Evolutionary conservation across 192 early-diverging fungal genomes (phyloP), one percentile per base, ranked within the genome.

Genomic region (Backusella morwellensis): DNA sequence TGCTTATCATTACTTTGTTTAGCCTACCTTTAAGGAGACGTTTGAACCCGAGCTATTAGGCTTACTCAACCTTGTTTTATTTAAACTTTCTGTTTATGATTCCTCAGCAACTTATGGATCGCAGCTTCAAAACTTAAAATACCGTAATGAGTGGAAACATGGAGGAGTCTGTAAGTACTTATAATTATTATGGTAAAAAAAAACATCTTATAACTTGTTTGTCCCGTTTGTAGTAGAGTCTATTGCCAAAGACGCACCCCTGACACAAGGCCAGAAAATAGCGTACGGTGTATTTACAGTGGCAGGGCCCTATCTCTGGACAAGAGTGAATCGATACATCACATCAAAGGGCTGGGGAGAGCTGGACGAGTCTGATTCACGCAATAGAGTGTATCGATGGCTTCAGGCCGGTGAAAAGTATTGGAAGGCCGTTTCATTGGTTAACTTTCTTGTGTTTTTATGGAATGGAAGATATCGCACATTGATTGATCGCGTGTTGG

Each of bases 401-500:
- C 63, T 90, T 15, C 88, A 92, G 75, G 84, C 83, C 26, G 74
- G 87, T n/a, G 94, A 96, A 81, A 86, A 87, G 8, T 66, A 88
- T 17, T 89, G 86, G 77, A 80, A 88, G 59, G 81, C 88, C 29
- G 81, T 91, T 8, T 88, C 91, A 19, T 75, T 97, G 69, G 44
- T 92, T 12, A 98, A 98, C 78, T 95, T 98, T 78, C 79, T 96
- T 32, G 87, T 90, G 8, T 98, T 97, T 78, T 81, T 98, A 35
- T 92, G 90, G 50, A 88, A 91, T 15, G 96, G 96, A 74, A 93
- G 91, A 68, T 97, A 95, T 83, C 89, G 92, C 41, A 88, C 93
- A 5, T 38, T 95, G 7, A 50, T 93, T 35, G 96, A 97, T 79
- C 90, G 96, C 0, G 29, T 95, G 23, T 83, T 98, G 56, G 87